Percentiles rank a stretch among this genome's conserved stretches.
Evolutionary conservation across 2,329 filamentous ascomycete species (phyloP).

Genomic region (Clarireedia paspali): DNA sequence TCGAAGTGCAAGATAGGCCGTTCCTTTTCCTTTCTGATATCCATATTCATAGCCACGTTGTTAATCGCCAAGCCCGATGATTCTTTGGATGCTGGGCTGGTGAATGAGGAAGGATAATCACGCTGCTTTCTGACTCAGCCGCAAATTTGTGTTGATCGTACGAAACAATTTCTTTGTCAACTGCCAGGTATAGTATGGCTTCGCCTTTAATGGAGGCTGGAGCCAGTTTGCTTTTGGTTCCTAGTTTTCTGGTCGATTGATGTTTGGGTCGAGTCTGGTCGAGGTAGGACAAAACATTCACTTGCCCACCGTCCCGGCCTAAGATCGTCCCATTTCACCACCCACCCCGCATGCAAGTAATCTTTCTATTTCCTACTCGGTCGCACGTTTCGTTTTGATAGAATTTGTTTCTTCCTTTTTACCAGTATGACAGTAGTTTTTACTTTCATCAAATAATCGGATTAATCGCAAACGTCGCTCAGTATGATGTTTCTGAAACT

Average conservation of each 20-base stretch:
- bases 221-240: no score
- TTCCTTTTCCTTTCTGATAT: neutral
- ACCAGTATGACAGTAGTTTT: neutral
- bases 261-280: neutral
- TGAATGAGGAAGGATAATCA: neutral
- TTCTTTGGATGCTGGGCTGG: neutral
- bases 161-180: neutral
- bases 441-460: neutral
- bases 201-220: neutral
- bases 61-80: no score
- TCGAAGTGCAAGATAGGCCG: neutral
- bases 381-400: neutral
- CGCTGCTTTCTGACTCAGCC: constrained; percentile 1
- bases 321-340: neutral
- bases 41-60: neutral
- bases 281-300: neutral
- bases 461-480: neutral
- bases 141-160: neutral
- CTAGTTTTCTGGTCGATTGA: no score
- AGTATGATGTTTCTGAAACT: neutral
- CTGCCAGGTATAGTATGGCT: neutral
- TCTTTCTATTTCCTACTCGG: neutral
- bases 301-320: neutral
- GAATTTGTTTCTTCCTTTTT: neutral
- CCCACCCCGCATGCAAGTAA: constrained; percentile 6